Base-by-base conservation (phyloP, 306 rosid species). In the Dryas drummondii region DNA sequence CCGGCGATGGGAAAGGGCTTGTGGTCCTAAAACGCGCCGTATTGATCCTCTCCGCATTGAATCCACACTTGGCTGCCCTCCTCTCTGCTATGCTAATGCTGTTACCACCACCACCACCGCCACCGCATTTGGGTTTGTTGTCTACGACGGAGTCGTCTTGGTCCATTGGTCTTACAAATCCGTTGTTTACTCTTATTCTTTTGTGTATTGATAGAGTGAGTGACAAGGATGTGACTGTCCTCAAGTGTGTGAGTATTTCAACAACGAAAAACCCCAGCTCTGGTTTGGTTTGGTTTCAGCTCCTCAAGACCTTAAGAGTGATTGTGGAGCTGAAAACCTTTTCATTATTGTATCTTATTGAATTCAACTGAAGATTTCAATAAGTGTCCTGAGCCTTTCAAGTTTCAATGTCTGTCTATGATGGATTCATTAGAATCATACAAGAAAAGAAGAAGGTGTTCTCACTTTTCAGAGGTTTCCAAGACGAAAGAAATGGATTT, bases 51-150 rank as follows among this genome's bases (percentile, higher is more conserved):
- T 68, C 84, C 45, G 82, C 86, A 79, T 83, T 84, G 79, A 87
- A 86, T 56, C 98, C 93, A 47, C 72, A 76, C 72, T 82, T 84
- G 59, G 85, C 84, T 0, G 87, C 84, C 77, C 92, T 84, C 70
- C 93, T 87, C 76, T 91, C 87, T 0, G 91, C 93, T 14, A 93
- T 81, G 87, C 97, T 81, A 19, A 89, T 78, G 86, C 90, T 72
- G 27, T 51, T 66, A 4, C 70, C 76, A 52, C 37, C 61, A 53
- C 66, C 60, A 49, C 73, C 75, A 46, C 49, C 8, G 45, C 67
- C 50, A 16, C 56, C 73, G 26, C 70, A 19, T 63, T 49, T 61
- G 7, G 51, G 19, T 9, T 57, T 22, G 55, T 10, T 3, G 19
- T 50, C 70, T 26, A 26, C 66, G 7, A 26, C n/a, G 27, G 6